Percentiles rank a stretch among this genome's conserved stretches.
These are phyloP conservation scores for Phytophthora cryptogea DNA, from an alignment of 352 stramenopile species.

Conservation along the genomic window DNA sequence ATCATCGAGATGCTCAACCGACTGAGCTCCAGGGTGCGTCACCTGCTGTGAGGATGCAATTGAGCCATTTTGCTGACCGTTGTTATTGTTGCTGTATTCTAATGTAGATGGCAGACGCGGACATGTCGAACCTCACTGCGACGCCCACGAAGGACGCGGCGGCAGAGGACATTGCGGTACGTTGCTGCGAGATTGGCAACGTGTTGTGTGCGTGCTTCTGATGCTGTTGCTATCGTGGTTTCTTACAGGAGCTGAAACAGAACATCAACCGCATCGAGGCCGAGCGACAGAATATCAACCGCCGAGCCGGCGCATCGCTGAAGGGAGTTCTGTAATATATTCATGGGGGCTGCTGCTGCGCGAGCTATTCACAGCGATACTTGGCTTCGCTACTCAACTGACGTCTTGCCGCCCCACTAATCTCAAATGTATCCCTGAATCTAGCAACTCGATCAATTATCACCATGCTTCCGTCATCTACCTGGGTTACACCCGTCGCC, in stretches of 20 bases:
- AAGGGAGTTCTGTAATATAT: constrained; percentile 77
- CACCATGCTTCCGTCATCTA: constrained; percentile 9
- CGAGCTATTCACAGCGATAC: constrained; percentile 10
- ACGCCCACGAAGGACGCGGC: constrained; percentile 78
- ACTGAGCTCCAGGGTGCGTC: constrained; percentile 72
- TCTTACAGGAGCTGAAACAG: constrained; percentile 66
- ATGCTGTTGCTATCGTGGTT: constrained; percentile 2
- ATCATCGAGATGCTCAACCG: constrained; percentile 90
- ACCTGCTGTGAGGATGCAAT: neutral
- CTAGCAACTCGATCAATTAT: constrained; percentile 26
- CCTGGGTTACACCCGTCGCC: neutral
- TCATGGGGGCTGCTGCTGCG: constrained; percentile 20
- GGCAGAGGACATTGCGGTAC: constrained; percentile 71
- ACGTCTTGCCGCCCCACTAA: constrained; percentile 15
- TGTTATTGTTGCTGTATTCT: neutral
- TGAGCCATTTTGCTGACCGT: neutral
- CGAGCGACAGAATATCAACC: constrained; percentile 82
- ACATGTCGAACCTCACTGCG: constrained; percentile 89
- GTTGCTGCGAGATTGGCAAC: neutral
- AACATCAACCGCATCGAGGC: constrained; percentile 75
- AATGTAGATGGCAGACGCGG: constrained; percentile 77
- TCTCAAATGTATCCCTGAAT: constrained; percentile 33
- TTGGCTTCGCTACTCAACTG: constrained; percentile 8
- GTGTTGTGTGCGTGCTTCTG: neutral
- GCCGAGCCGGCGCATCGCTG: constrained; percentile 74